Base-by-base conservation (phyloP, 257 asterid species). In the Solanum peruvianum region DNA sequence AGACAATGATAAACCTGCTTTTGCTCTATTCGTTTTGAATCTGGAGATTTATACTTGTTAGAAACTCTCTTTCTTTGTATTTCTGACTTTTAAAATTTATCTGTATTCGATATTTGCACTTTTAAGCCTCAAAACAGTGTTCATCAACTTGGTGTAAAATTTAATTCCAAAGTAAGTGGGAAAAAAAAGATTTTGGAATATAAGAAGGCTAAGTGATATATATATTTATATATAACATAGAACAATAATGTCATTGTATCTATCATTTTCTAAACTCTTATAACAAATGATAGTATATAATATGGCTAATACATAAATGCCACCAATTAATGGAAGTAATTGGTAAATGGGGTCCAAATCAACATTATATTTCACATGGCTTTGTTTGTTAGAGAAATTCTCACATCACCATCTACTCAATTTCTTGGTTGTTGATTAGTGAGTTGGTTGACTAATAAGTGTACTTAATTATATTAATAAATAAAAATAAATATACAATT, bases 301-400 rank as follows among this genome's bases (percentile, higher is more conserved):
- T 87, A 85, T 35, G 33, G 42, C 56, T 31, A 2, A 64, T 62
- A 44, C 20, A 67, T 39, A 31, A 25, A 70, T 39, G 45, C 81
- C 69, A 60, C 58, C 42, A 18, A 25, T 39, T 27, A 31, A 62
- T 45, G 47, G 66, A 41, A 62, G 82, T 45, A 84, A 80, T 83
- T 84, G 44, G 27, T 9, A 60, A 60, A 69, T 29, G 87, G 88
- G 89, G 87, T 76, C 89, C 90, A 88, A 86, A 76, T 85, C 64
- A 73, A 86, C 86, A 82, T 72, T 45, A 83, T 41, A 35, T 21
- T 52, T 75, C 90, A 88, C 90, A 86, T 90, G 90, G 85, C 67
- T 47, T 80, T 47, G 89, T 87, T 64, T 88, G 85, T 86, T 86
- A 70, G 86, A 18, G 82, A n/a, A 73, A 56, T 86, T 86, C 80